Evolutionary conservation across 2,329 filamentous ascomycete genomes (phyloP).

Genomic region (Sclerotinia minor): DNA sequence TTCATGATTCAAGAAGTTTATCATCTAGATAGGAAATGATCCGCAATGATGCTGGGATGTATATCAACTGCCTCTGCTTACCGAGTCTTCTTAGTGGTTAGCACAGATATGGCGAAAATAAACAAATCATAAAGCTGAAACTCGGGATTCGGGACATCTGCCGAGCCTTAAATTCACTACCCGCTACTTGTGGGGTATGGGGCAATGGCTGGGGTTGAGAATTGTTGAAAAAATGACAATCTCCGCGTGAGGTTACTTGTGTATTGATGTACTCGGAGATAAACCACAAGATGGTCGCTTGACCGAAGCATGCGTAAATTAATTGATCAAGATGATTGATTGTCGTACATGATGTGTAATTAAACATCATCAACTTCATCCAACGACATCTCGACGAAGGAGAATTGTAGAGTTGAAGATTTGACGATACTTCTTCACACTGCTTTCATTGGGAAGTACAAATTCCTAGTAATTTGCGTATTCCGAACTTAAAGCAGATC

Average conservation of each 20-base stretch:
- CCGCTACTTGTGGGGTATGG: conserved; percentile 23
- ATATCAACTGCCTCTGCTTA: conserved; percentile 12
- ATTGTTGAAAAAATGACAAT: conserved; percentile 22
- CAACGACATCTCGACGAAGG: background rate
- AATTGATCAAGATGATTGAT: conserved; percentile 11
- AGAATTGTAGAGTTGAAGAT: too few relatives aligned
- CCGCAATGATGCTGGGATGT: conserved; percentile 6
- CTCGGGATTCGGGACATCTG: conserved; percentile 24
- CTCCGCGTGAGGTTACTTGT: conserved; percentile 26
- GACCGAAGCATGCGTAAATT: conserved; percentile 25
- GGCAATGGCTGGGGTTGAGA: conserved; percentile 5
- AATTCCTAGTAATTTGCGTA: background rate
- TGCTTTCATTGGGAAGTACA: background rate
- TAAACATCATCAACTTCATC: conserved; percentile 1
- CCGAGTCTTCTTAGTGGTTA: background rate
- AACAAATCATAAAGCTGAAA: background rate
- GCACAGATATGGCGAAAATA: background rate
- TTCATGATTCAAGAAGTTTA: conserved; percentile 12
- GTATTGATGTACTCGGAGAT: conserved; percentile 19
- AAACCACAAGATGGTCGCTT: conserved; percentile 20
- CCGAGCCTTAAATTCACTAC: conserved; percentile 10
- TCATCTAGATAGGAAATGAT: conserved; percentile 4
- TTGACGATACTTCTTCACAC: background rate
- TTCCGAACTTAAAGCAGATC: background rate
- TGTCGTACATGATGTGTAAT: conserved; percentile 11